Conservation (phyloP, 148 eudicot genomes). For the Fallopia convolvulus region DNA sequence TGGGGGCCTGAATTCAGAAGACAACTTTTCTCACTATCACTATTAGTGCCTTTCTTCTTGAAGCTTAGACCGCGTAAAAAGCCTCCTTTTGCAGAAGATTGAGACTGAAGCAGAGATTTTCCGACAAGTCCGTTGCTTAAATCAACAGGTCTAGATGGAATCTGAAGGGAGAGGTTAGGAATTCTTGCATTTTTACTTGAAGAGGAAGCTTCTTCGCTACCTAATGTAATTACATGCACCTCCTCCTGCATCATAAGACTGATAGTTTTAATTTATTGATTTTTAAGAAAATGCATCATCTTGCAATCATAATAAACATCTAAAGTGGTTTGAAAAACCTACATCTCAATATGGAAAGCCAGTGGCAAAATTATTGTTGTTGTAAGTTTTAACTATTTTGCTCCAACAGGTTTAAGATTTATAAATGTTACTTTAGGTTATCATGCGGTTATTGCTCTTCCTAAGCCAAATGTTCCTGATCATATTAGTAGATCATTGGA, state of each 20-base stretch:
- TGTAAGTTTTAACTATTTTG: not conserved
- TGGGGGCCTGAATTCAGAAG: constrained; percentile 41
- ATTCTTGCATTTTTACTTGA: constrained; percentile 32
- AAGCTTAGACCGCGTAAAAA: constrained; percentile 72
- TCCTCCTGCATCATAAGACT: constrained; percentile 32
- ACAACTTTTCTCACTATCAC: constrained; percentile 57
- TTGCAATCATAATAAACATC: not conserved
- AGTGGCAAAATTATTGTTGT: not conserved
- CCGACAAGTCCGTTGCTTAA: constrained; percentile 41
- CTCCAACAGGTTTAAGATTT: not conserved
- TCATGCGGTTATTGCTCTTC: not conserved
- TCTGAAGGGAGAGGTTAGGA: constrained; percentile 60
- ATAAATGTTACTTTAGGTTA: not conserved
- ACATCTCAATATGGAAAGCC: not conserved
- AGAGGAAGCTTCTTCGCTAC: constrained; percentile 22
- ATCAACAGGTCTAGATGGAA: constrained; percentile 50
- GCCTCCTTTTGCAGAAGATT: constrained; percentile 31
- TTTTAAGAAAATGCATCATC: not conserved
- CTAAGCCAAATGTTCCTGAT: not conserved
- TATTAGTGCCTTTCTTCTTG: constrained; percentile 38
- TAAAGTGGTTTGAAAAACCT: not conserved
- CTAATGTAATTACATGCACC: constrained; percentile 14
- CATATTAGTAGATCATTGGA: not conserved
- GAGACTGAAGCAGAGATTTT: constrained; percentile 36
- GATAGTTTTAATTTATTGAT: not conserved